Percentiles rank a stretch among this genome's conserved stretches.
These are phyloP conservation scores for Malassezia sp. DNA, from an alignment of 1,284 basidiomycete genomes.

Conservation along the genomic window DNA sequence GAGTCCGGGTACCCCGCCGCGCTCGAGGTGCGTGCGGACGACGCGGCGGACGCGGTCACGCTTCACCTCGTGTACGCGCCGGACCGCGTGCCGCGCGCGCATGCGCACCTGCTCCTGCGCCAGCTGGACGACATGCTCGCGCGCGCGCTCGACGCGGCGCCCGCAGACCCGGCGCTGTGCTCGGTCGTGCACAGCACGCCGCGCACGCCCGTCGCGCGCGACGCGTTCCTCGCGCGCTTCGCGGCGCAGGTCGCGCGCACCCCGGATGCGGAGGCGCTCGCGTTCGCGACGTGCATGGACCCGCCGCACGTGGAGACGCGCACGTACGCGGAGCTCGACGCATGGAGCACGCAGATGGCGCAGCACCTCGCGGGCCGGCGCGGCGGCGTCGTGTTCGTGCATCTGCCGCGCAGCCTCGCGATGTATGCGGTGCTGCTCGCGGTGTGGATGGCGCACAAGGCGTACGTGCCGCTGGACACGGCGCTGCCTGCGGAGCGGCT, in stretches of 20 bases:
- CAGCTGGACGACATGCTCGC: constrained; percentile 21
- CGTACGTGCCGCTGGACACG: constrained; percentile 39
- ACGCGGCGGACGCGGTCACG: constrained; percentile 12
- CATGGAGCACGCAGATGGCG: constrained; percentile 22
- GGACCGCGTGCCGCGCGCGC: constrained; percentile 17
- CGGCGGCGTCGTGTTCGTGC: constrained; percentile 24
- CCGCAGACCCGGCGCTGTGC: neutral
- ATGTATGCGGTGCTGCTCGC: constrained; percentile 33
- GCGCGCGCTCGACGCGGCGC: neutral
- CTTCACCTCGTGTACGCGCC: constrained; percentile 24
- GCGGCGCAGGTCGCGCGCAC: constrained; percentile 9
- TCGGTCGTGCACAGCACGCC: constrained; percentile 12
- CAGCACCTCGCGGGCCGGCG: constrained; percentile 10
- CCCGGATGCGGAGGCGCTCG: constrained; percentile 26
- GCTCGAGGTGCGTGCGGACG: constrained; percentile 25
- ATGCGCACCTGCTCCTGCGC: constrained; percentile 23
- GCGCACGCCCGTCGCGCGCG: neutral
- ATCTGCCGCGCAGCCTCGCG: constrained; percentile 26
- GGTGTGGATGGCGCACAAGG: constrained; percentile 38
- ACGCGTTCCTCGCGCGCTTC: constrained; percentile 28
- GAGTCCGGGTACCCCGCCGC: constrained; percentile 32
- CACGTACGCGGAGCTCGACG: constrained; percentile 30
- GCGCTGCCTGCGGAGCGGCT: constrained; percentile 33
- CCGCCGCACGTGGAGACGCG: constrained; percentile 13
- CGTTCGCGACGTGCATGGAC: constrained; percentile 20